Conservation (phyloP, 2,329 filamentous ascomycete genomes). For the Didymella sp. region DNA sequence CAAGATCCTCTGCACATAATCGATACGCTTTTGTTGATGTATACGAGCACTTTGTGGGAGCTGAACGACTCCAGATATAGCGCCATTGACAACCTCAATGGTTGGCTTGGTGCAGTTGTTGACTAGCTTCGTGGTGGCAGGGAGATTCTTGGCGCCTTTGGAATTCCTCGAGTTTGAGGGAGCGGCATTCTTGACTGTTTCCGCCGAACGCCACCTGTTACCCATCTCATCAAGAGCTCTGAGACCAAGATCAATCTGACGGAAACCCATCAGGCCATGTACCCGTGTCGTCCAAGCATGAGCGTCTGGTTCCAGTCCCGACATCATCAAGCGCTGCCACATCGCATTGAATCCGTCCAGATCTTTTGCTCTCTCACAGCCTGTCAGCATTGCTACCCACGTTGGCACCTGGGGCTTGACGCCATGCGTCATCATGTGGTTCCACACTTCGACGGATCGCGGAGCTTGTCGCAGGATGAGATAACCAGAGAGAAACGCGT, state of each 20-base stretch:
- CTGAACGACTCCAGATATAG: slow-evolving; percentile 67
- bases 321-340: slow-evolving; percentile 68
- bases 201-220: slow-evolving; percentile 60
- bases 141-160: slow-evolving; percentile 22
- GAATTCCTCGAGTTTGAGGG: slow-evolving; percentile 15
- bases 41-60: slow-evolving; percentile 33
- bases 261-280: slow-evolving; percentile 66
- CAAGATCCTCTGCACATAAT: slow-evolving; percentile 50
- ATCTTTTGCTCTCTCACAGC: slow-evolving; percentile 69
- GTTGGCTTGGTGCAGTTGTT: slow-evolving; percentile 63
- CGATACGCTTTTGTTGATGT: slow-evolving; percentile 50
- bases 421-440: slow-evolving; percentile 61
- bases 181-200: slow-evolving; percentile 24
- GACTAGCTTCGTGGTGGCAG: slow-evolving; percentile 29
- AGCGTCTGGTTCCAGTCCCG: slow-evolving; percentile 67
- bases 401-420: slow-evolving; percentile 67
- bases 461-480: slow-evolving; percentile 53
- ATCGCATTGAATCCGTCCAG: slow-evolving; percentile 66
- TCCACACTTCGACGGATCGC: slow-evolving; percentile 63
- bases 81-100: slow-evolving; percentile 72
- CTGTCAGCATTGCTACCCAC: slow-evolving; percentile 76
- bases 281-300: slow-evolving; percentile 75
- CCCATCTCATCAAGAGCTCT: slow-evolving; percentile 71
- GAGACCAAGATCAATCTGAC: slow-evolving; percentile 64
- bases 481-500: slow-evolving; percentile 57